Evolutionary conservation across 208 protist species (phyloP).

Genomic region (Leishmania amazonensis): DNA sequence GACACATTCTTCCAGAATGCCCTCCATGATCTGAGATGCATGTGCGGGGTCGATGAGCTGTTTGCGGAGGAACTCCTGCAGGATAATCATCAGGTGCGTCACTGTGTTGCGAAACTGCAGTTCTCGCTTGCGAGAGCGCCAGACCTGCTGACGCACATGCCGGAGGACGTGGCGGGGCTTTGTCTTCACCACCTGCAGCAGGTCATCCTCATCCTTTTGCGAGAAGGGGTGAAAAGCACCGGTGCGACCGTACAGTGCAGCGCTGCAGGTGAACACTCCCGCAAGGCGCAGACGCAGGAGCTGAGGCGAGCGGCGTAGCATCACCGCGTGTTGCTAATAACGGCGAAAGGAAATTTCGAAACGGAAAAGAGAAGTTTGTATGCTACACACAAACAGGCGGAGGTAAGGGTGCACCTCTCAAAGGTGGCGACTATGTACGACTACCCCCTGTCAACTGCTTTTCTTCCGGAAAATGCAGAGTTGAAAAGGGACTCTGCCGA

Average conservation of each 20-base stretch:
- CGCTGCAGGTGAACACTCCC: constrained; percentile 10
- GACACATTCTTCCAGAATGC: constrained; percentile 86
- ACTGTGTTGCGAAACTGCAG: constrained; percentile 90
- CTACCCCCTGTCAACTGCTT: background rate
- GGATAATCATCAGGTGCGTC: constrained; percentile 88
- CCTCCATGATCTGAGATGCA: constrained; percentile 89
- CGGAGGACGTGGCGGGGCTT: constrained; percentile 89
- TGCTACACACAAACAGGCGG: background rate
- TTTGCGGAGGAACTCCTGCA: constrained; percentile 91
- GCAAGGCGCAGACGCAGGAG: constrained; percentile 11
- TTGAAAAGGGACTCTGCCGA: background rate
- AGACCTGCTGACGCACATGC: constrained; percentile 88
- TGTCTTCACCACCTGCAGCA: constrained; percentile 81
- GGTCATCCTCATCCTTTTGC: constrained; percentile 84
- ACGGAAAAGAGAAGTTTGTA: background rate
- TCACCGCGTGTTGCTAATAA: background rate
- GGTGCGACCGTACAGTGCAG: constrained; percentile 6
- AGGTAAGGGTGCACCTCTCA: background rate
- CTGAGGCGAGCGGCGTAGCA: constrained; percentile 18
- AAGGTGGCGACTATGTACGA: no score
- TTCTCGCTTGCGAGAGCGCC: constrained; percentile 84
- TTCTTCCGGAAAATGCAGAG: no score
- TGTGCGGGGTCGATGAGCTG: constrained; percentile 79
- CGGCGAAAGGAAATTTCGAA: background rate
- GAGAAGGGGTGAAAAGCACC: constrained; percentile 85